Base-by-base conservation (phyloP, 1,284 basidiomycete genomes). In the Schizopora paradoxa region DNA sequence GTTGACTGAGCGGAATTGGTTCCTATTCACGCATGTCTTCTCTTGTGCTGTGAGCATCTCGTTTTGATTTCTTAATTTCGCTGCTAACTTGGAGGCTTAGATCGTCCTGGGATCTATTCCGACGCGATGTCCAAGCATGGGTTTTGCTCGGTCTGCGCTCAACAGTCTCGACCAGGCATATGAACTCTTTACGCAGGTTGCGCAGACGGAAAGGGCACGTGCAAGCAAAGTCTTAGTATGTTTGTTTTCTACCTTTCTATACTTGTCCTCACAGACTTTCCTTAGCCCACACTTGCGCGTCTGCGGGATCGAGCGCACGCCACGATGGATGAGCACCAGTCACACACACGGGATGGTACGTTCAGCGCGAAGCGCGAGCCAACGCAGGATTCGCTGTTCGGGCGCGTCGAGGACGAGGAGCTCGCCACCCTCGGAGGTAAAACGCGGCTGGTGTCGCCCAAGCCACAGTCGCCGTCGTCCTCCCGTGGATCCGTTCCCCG, bases 1-100 rank as follows among this genome's bases (percentile, higher is more conserved):
- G 11, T 63, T 84, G 45, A 77, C 79, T 5, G 79, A 82, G 57
- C 70, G 82, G 35, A 76, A 81, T 73, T 84, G 80, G 79, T 83
- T 83, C 60, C 62, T 82, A 42, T 82, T 82, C 54, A 81, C 79
- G 4, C 80, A 84, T 58, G 77, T 83, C 5, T 85, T 85, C 58
- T 84, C 82, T 6, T 83, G 81, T 56, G 72, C 81, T 26, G 82
- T 84, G 61, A 55, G 83, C 69, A 23, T 35, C 40, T 33, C 27
- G 23, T 42, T 7, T 26, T 7, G 11, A 13, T 11, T 38, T 25
- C 40, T 49, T 23, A 18, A 43, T 51, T 19, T n/a, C 18, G 40
- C 44, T 37, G 10, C 19, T 49, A 28, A 19, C 28, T 39, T 6
- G 45, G 16, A 40, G n/a, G 39, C 28, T 22, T 43, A 85, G 82